Percentiles rank a stretch among this genome's conserved stretches.
Conservation (phyloP, 2,329 filamentous ascomycete species). For the Neopestalotiopsis rosae region DNA sequence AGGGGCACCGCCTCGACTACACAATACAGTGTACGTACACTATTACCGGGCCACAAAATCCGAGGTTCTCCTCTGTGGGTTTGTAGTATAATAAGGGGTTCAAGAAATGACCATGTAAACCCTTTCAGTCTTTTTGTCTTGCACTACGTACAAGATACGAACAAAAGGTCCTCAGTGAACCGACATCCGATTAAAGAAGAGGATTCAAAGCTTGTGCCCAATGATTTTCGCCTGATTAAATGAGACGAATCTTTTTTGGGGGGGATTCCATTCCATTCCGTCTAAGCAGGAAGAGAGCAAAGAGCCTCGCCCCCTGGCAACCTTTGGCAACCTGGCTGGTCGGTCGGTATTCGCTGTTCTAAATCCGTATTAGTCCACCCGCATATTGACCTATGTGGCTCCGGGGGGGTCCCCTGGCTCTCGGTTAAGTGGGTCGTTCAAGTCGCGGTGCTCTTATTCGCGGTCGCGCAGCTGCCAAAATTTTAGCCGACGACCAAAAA, state of each 20-base stretch:
- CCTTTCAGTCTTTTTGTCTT: not conserved
- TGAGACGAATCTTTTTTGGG: not conserved
- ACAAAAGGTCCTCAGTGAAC: too few species aligned
- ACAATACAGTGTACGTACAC: too few species aligned
- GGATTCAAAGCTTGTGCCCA: too few species aligned
- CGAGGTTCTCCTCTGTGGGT: not conserved
- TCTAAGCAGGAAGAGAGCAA: conserved; percentile 12
- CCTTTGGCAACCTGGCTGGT: not conserved
- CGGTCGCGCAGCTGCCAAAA: not conserved
- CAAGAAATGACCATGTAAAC: not conserved
- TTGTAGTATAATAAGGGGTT: not conserved
- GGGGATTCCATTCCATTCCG: not conserved
- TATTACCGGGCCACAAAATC: not conserved
- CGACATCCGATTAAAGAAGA: too few species aligned
- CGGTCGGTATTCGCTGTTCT: conserved; percentile 7
- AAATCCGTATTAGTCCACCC: conserved; percentile 17
- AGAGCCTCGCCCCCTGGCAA: not conserved
- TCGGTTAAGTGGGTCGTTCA: conserved; percentile 8
- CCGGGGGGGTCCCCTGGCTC: conserved; percentile 4
- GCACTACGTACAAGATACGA: too few species aligned
- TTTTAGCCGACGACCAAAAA: conserved; percentile 8
- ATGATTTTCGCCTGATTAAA: not conserved
- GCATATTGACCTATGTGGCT: conserved; percentile 3
- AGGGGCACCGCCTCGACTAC: not conserved
- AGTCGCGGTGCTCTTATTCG: not conserved